Percentiles rank a stretch among this genome's conserved stretches.
These are phyloP conservation scores for Phaeolepiota aurea DNA, from an alignment of 768 basidiomycete species.

Conservation along the genomic window DNA sequence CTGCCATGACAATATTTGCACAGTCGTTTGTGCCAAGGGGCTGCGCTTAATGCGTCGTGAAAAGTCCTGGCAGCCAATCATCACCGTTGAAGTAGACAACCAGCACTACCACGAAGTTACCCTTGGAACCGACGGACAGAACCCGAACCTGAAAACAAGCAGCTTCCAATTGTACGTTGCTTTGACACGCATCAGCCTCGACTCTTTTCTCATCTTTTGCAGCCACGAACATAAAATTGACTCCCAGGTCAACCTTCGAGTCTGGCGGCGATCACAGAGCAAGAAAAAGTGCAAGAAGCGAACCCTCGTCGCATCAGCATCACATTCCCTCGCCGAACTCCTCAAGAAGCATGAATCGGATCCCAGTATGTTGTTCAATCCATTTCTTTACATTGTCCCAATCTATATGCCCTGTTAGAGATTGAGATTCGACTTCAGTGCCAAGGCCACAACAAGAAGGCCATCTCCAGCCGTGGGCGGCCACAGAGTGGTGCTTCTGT, in stretches of 20 bases:
- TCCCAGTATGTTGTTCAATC: slow-evolving; percentile 24
- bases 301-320: slow-evolving; percentile 42
- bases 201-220: not conserved
- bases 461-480: slow-evolving; percentile 24
- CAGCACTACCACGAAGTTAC: slow-evolving; percentile 44
- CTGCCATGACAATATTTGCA: not conserved
- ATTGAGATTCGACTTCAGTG: slow-evolving; percentile 40
- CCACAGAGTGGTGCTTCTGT: slow-evolving; percentile 32
- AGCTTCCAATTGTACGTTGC: slow-evolving; percentile 43
- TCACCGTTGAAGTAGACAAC: slow-evolving; percentile 47
- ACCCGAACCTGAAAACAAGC: slow-evolving; percentile 55
- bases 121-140: slow-evolving; percentile 65
- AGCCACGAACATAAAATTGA: slow-evolving; percentile 31
- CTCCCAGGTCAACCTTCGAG: slow-evolving; percentile 41
- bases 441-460: slow-evolving; percentile 21
- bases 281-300: slow-evolving; percentile 58
- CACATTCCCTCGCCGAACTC: slow-evolving; percentile 45
- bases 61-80: slow-evolving; percentile 60
- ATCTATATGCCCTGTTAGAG: slow-evolving; percentile 15
- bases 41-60: slow-evolving; percentile 46
- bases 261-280: slow-evolving; percentile 50
- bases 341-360: slow-evolving; percentile 37
- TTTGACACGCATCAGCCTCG: not conserved
- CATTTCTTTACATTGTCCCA: not conserved
- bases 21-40: slow-evolving; percentile 35